Conservation (phyloP, 2,329 filamentous ascomycete genomes). For the Saccharata proteae region DNA sequence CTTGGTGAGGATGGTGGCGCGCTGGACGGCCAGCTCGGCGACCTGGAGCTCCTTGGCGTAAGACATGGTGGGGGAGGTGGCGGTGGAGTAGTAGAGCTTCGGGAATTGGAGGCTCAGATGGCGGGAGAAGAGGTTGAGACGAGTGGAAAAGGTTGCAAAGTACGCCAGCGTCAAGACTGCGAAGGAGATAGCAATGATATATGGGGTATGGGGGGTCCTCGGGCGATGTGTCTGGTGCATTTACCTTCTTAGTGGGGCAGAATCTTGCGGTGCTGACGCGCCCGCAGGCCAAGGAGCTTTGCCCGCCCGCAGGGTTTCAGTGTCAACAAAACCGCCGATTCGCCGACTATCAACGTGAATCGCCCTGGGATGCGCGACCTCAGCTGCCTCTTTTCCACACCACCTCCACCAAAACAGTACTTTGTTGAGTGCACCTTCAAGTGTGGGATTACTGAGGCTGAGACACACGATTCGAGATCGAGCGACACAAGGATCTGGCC, state of each 20-base stretch:
- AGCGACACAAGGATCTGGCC: too few species aligned
- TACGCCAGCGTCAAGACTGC: slow-evolving; percentile 16
- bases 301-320: background rate
- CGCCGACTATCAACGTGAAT: slow-evolving; percentile 6
- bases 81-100: slow-evolving; percentile 8
- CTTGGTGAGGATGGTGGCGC: slow-evolving; percentile 64
- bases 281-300: too few species aligned
- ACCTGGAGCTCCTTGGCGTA: slow-evolving; percentile 72
- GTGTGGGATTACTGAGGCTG: too few species aligned
- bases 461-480: too few species aligned
- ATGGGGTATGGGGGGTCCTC: too few species aligned
- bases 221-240: too few species aligned
- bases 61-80: slow-evolving; percentile 21
- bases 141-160: slow-evolving; percentile 11
- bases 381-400: too few species aligned
- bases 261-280: slow-evolving; percentile 5
- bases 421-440: too few species aligned
- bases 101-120: slow-evolving; percentile 9
- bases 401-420: too few species aligned
- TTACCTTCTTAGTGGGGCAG: slow-evolving; percentile 10
- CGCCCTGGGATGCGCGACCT: too few species aligned
- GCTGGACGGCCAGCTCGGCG: slow-evolving; percentile 79
- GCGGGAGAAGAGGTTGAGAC: slow-evolving; percentile 10
- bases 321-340: slow-evolving; percentile 6
- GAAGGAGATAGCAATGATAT: slow-evolving; percentile 17